These are phyloP conservation scores for Phytophthora nicotianae DNA, from an alignment of 352 stramenopile genomes.

Conservation along the genomic window DNA sequence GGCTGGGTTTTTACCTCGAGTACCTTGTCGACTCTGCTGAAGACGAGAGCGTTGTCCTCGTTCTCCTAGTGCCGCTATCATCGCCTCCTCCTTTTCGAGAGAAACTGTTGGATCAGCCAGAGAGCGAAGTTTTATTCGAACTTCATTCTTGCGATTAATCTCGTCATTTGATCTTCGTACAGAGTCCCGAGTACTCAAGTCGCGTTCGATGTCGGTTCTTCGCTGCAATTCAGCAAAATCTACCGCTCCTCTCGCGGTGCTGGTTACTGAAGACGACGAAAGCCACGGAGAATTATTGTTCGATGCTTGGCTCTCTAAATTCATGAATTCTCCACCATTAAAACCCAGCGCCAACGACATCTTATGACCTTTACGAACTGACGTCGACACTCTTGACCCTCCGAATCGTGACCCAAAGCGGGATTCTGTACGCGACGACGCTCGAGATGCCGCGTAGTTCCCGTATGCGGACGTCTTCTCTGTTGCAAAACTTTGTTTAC, in stretches of 20 bases:
- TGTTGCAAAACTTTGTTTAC: conserved; percentile 13
- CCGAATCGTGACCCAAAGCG: conserved; percentile 42
- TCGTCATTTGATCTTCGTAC: conserved; percentile 36
- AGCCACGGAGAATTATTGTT: conserved; percentile 21
- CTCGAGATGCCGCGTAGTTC: conserved; percentile 35
- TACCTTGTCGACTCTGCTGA: conserved; percentile 18
- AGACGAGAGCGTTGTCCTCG: conserved; percentile 16
- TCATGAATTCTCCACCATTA: background rate
- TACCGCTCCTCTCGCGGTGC: conserved; percentile 27
- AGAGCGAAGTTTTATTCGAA: conserved; percentile 57
- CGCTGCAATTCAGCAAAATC: conserved; percentile 48
- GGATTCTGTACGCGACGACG: conserved; percentile 41
- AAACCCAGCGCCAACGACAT: conserved; percentile 25
- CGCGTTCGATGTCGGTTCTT: conserved; percentile 48
- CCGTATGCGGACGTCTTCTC: conserved; percentile 24
- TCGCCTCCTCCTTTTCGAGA: conserved; percentile 48
- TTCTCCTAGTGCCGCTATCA: conserved; percentile 16
- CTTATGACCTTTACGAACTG: conserved; percentile 38
- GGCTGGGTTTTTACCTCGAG: conserved; percentile 15
- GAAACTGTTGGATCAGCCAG: conserved; percentile 55
- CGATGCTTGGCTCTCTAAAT: conserved; percentile 15
- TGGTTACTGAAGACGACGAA: conserved; percentile 11
- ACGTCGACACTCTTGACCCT: conserved; percentile 21
- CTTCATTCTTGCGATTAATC: conserved; percentile 42
- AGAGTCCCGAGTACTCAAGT: conserved; percentile 49